Conservation (phyloP, 2,329 filamentous ascomycete species). For the Aspergillaceae sp. region DNA sequence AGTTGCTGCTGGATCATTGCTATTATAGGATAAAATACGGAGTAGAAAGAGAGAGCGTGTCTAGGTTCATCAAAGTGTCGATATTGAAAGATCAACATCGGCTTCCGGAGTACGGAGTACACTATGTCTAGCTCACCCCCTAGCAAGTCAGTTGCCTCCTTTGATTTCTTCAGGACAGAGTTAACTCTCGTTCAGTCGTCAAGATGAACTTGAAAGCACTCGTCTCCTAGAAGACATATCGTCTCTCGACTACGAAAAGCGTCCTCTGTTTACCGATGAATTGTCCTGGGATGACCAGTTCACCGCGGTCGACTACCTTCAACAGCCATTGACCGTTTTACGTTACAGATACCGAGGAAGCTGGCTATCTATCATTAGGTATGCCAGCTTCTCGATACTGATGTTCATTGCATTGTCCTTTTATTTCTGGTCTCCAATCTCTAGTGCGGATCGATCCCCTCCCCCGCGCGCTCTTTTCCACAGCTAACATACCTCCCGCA, state of each 20-base stretch:
- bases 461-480: not conserved
- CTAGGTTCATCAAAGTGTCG: too few relatives aligned
- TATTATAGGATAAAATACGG: too few relatives aligned
- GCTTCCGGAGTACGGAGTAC: not conserved
- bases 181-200: not conserved
- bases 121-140: conserved; percentile 3
- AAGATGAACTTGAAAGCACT: conserved; percentile 3
- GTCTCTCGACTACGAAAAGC: conserved; percentile 5
- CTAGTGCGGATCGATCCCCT: conserved; percentile 1
- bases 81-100: not conserved
- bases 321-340: not conserved
- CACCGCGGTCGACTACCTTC: not conserved
- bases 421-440: conserved; percentile 6
- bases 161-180: not conserved
- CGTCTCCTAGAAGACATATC: conserved; percentile 4
- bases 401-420: conserved; percentile 4
- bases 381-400: conserved; percentile 2
- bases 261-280: not conserved
- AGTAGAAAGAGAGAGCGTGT: too few relatives aligned
- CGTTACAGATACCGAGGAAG: not conserved
- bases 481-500: not conserved
- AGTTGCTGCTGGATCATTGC: too few relatives aligned
- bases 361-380: conserved; percentile 6
- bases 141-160: conserved; percentile 4
- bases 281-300: conserved; percentile 1